Conservation (phyloP, 805 yeast genomes). For the Nakazawaea sp. region DNA sequence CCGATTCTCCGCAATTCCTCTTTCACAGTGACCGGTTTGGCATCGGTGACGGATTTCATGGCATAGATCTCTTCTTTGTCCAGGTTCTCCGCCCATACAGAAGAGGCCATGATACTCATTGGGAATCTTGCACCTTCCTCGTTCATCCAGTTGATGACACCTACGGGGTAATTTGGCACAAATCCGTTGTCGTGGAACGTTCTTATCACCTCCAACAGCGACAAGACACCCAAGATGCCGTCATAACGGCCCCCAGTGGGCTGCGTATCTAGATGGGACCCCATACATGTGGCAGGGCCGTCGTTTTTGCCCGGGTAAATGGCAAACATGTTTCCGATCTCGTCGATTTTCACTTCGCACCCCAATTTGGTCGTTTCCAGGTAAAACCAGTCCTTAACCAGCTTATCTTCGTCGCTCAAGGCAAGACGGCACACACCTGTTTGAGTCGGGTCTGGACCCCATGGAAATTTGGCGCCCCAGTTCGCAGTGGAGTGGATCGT, state of each 20-base stretch:
- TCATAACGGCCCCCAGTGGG: conserved; percentile 77
- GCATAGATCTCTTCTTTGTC: conserved; percentile 41
- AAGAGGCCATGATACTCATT: conserved; percentile 57
- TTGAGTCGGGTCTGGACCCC: conserved; percentile 51
- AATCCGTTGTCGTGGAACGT: conserved; percentile 53
- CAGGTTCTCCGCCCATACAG: conserved; percentile 56
- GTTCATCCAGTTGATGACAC: conserved; percentile 64
- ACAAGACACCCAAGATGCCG: conserved; percentile 62
- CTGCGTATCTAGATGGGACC: conserved; percentile 72
- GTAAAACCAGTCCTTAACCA: conserved; percentile 61
- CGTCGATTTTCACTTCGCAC: conserved; percentile 52
- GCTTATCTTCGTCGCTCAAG: conserved; percentile 53
- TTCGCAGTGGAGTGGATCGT: conserved; percentile 58
- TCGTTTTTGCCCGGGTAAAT: conserved; percentile 48
- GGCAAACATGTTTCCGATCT: conserved; percentile 65
- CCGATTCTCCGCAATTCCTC: conserved; percentile 57
- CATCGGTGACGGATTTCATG: conserved; percentile 48
- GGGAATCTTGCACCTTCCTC: conserved; percentile 80
- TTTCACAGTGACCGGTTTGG: conserved; percentile 38
- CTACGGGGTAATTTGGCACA: conserved; percentile 60
- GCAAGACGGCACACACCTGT: conserved; percentile 68
- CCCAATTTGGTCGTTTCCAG: conserved; percentile 45
- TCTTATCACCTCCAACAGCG: conserved; percentile 61
- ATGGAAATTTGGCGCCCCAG: conserved; percentile 57
- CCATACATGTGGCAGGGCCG: conserved; percentile 56